phyloP scores from a whole-genome alignment of 2,329 filamentous ascomycete species.

The Trichoderma oligosporum region DNA sequence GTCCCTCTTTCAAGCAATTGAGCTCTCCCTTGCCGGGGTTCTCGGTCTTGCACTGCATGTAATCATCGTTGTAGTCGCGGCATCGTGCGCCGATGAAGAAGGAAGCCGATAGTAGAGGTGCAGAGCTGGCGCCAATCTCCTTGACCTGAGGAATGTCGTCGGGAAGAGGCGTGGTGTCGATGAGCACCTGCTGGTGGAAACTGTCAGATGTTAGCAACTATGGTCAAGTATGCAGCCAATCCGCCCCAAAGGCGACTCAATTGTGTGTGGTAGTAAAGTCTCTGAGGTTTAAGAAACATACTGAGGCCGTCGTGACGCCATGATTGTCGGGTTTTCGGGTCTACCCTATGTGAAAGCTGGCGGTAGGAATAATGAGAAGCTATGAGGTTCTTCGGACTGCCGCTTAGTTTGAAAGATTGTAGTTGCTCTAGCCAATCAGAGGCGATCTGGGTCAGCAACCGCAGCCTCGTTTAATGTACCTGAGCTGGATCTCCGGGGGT shows the following conservation, averaged over 20 bases:
- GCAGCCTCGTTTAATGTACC: conserved; percentile 11
- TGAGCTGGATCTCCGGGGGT: background rate
- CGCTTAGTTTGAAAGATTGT: conserved; percentile 33
- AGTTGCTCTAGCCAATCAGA: conserved; percentile 32
- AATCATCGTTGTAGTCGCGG: conserved; percentile 96
- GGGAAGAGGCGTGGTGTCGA: conserved; percentile 94
- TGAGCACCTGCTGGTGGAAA: conserved; percentile 89
- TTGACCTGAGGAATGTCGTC: conserved; percentile 86
- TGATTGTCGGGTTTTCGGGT: conserved; percentile 33
- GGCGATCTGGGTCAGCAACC: conserved; percentile 11
- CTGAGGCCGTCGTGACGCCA: conserved; percentile 43
- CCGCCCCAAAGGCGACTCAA: background rate
- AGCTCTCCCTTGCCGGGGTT: conserved; percentile 85
- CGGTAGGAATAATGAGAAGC: conserved; percentile 30
- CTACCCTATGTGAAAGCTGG: conserved; percentile 28
- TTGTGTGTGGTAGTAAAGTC: background rate
- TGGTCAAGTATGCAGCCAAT: background rate
- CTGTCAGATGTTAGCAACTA: conserved; percentile 44
- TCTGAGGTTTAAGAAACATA: conserved; percentile 30
- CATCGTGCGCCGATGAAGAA: conserved; percentile 98
- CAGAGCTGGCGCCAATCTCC: conserved; percentile 90
- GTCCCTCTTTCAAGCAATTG: conserved; percentile 92
- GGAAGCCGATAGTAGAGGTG: conserved; percentile 82
- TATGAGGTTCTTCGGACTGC: conserved; percentile 32
- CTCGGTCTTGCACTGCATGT: conserved; percentile 99